Evolutionary conservation across 2,329 filamentous ascomycete species (phyloP), one percentile per base, ranked within the genome.

Genomic region (Aureobasidium sp.): DNA sequence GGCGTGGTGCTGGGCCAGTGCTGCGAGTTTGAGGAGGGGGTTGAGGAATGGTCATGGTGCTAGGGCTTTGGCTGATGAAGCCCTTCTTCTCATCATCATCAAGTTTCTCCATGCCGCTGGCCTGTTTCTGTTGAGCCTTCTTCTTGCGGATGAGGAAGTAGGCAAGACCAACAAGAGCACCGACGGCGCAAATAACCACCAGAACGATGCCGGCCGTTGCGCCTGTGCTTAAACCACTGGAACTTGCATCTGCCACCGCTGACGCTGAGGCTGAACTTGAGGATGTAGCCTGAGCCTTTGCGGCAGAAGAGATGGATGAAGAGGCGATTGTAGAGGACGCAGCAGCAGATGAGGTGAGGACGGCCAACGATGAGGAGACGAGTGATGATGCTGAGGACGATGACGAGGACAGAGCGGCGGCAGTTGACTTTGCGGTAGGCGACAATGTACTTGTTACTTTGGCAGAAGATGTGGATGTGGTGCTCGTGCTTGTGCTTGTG

Each of bases 131-230:
- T 64, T 81, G 76, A 71, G 86, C 83, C 80, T 87, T 89, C 78
- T 87, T 89, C 69, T 84, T 84, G 66, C 82, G 86, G 70, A 91
- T 81, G 62, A 90, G 72, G 72, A 95, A 85, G 69, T 90, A 87
- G 21, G 88, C 78, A 23, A 88, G 71, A n/a, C 85, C 77, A 31
- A 84, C 83, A 27, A 94, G 71, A 2, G 86, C 73, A 33, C 86
- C 82, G 27, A 96, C 67, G 51, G 83, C 83, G 7, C 87, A 78
- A 33, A 96, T 74, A 50, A 95, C 84, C 68, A 91, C 92, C 70
- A 96, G 85, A 6, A 87, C 90, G 63, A 96, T 82, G 62, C 94
- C 94, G 45, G 90, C 92, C 74, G 90, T 94, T 63, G 75, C 70
- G 60, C 80, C 70, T 55, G 71, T 70, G 50, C 73, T 77, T 74